Evolutionary conservation across 129 eudicot genomes (phyloP).

Genomic region (Erigeron canadensis): DNA sequence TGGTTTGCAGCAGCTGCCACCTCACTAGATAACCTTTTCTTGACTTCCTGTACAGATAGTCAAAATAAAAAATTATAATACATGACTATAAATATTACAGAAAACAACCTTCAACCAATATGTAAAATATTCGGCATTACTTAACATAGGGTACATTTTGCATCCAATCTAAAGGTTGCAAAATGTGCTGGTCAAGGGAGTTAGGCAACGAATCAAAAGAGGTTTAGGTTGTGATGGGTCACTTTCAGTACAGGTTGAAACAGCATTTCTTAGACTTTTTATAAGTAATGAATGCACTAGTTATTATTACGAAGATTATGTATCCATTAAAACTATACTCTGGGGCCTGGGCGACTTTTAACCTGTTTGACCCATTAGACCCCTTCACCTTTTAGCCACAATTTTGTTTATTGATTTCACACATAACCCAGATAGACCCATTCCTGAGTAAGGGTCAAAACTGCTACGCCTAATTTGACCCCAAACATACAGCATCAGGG

Average conservation of each 20-base stretch:
- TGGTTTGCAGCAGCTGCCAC: constrained; percentile 86
- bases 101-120: background rate
- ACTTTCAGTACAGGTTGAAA: too few relatives aligned
- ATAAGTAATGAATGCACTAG: background rate
- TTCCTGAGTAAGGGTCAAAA: background rate
- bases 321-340: background rate
- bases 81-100: background rate
- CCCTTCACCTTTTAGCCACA: background rate
- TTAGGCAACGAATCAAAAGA: background rate
- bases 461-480: background rate
- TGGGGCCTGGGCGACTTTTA: background rate
- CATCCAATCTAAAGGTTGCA: background rate
- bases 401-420: constrained; percentile 2
- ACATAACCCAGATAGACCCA: background rate
- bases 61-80: constrained; percentile 10
- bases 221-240: background rate
- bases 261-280: background rate
- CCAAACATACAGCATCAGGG: background rate
- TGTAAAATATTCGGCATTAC: background rate
- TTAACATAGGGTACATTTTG: background rate
- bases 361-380: background rate
- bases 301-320: background rate
- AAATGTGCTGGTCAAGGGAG: background rate
- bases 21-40: constrained; percentile 77
- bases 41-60: constrained; percentile 60